Conservation (phyloP, 2,329 filamentous ascomycete species). For the Arthrobotrys musiformis region DNA sequence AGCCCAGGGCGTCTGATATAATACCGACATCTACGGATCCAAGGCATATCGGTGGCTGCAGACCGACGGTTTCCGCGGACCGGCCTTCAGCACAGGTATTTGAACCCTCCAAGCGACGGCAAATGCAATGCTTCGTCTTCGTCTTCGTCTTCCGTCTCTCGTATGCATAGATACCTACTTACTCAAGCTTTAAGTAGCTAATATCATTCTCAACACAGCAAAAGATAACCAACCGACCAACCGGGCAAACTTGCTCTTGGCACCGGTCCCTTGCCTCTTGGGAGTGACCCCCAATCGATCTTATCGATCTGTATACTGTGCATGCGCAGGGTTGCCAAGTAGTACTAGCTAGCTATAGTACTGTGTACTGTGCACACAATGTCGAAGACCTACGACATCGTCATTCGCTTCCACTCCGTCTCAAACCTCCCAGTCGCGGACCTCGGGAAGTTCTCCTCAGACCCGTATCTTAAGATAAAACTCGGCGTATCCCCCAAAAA, state of each 20-base stretch:
- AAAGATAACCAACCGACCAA: not conserved
- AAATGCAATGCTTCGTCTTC: too few species aligned
- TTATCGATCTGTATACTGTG: too few species aligned
- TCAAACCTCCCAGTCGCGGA: slow-evolving; percentile 52
- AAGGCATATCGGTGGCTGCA: not conserved
- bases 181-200: too few species aligned
- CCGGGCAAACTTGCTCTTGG: not conserved
- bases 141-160: too few species aligned
- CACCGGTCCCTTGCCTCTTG: not conserved
- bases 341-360: too few species aligned
- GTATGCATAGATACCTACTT: too few species aligned
- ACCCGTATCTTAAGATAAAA: slow-evolving; percentile 52
- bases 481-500: slow-evolving; percentile 45
- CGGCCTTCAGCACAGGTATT: not conserved
- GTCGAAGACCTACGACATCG: slow-evolving; percentile 37
- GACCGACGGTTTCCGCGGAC: not conserved
- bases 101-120: not conserved
- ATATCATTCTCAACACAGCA: not conserved
- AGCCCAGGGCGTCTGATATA: not conserved
- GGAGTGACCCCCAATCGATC: not conserved
- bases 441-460: slow-evolving; percentile 52
- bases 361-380: not conserved
- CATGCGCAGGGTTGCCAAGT: not conserved
- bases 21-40: not conserved
- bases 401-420: slow-evolving; percentile 51